Percentiles rank a stretch among this genome's conserved stretches.
phyloP scores from a whole-genome alignment of 306 rosid genomes.

The Biancaea sappan region DNA sequence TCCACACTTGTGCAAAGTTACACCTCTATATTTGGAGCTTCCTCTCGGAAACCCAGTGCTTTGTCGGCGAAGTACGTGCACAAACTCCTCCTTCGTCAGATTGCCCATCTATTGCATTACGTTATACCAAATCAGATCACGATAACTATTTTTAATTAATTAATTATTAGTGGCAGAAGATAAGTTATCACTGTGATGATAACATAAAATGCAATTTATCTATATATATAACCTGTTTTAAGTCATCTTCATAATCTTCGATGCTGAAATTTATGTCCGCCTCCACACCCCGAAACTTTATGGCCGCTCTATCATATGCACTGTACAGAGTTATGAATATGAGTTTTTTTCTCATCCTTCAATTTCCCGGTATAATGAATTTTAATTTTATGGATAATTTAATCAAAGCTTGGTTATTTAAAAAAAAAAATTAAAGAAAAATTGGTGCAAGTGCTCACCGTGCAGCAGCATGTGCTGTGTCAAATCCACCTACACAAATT shows the following conservation, averaged over 20 bases:
- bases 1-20: conserved; percentile 97
- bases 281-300: conserved; percentile 89
- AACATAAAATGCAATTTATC: conserved; percentile 30
- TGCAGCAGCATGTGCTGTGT: conserved; percentile 99
- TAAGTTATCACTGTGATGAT: conserved; percentile 45
- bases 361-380: conserved; percentile 21
- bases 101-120: conserved; percentile 83
- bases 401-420: conserved; percentile 22
- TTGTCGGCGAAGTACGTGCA: conserved; percentile 99
- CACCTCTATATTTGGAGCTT: conserved; percentile 98
- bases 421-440: not conserved
- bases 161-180: conserved; percentile 12
- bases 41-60: conserved; percentile 99
- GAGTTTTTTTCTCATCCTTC: not conserved
- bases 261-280: conserved; percentile 94
- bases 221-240: conserved; percentile 99
- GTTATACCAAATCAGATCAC: conserved; percentile 11
- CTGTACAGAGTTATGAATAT: conserved; percentile 44
- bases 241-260: conserved; percentile 92
- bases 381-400: no score
- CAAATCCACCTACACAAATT: conserved; percentile 90
- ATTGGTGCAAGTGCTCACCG: conserved; percentile 60
- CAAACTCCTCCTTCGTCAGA: conserved; percentile 96
- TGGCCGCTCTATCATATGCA: conserved; percentile 98
- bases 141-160: not conserved